Percentiles rank a stretch among this genome's conserved stretches.
phyloP scores from a whole-genome alignment of 306 rosid species.

The Lithocarpus polystachyus region DNA sequence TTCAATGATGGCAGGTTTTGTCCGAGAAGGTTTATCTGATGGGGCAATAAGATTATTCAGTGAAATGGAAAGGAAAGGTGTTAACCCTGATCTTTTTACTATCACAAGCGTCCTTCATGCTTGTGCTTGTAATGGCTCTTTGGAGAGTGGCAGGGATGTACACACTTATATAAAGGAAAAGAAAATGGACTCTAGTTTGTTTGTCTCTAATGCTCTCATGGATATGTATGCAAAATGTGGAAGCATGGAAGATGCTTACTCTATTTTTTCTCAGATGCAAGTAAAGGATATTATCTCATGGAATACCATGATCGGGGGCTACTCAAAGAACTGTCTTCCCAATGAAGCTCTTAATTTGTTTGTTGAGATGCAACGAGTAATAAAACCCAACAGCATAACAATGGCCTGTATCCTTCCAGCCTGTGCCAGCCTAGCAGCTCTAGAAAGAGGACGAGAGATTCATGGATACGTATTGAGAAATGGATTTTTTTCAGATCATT shows the following conservation, averaged over 20 bases:
- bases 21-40: conserved; percentile 52
- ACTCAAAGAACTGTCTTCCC: conserved; percentile 57
- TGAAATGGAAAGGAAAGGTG: conserved; percentile 53
- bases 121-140: conserved; percentile 44
- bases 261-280: conserved; percentile 46
- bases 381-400: conserved; percentile 48
- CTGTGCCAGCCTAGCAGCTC: conserved; percentile 69
- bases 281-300: conserved; percentile 59
- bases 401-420: conserved; percentile 65
- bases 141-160: conserved; percentile 48
- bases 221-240: conserved; percentile 89
- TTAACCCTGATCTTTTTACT: conserved; percentile 49
- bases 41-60: conserved; percentile 46
- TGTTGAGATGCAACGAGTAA: conserved; percentile 44
- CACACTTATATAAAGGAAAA: conserved; percentile 56
- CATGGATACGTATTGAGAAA: conserved; percentile 54
- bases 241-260: conserved; percentile 65
- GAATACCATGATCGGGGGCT: conserved; percentile 79
- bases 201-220: conserved; percentile 70
- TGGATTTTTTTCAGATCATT: conserved; percentile 38
- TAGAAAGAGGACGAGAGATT: conserved; percentile 63
- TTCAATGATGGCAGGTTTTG: conserved; percentile 62
- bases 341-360: conserved; percentile 56
- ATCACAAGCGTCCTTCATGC: conserved; percentile 62
- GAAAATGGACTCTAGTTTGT: conserved; percentile 38